Base-by-base conservation (phyloP, 768 basidiomycete genomes). In the Rhodotorula paludigena region DNA sequence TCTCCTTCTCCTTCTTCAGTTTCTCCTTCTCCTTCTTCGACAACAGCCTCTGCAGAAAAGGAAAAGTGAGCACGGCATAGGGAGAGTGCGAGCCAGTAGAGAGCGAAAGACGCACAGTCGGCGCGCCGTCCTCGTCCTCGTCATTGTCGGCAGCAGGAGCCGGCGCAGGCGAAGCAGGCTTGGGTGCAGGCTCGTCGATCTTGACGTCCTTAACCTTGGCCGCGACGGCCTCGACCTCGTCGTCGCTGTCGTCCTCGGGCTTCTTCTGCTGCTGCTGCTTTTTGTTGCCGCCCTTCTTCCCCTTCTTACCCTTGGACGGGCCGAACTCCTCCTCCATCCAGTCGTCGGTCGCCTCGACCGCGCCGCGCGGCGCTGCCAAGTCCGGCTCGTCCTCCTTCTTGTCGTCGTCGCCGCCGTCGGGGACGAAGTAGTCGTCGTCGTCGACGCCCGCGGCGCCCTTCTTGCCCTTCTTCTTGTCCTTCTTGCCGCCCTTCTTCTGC, bases 1-100 rank as follows among this genome's bases (percentile, higher is more conserved):
- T 96, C 81, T 96, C 92, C 58, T 86, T 85, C 80, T 97, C 93
- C 81, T 97, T 98, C 85, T 98, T 97, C 68, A 94, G 81, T 77
- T 87, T 87, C 78, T 97, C 93, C 80, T 97, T 97, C 82, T 98
- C 90, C 78, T 94, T 96, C 81, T 97, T 97, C 25, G 88, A 87
- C 42, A 96, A 79, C 39, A 94, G 77, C 79, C 87, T 86, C 7
- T 81, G n/a, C n/a, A n/a, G n/a, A n/a, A n/a, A n/a, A n/a, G n/a
- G n/a, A n/a, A n/a, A n/a, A n/a, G n/a, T n/a, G n/a, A n/a, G n/a
- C n/a, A n/a, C n/a, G n/a, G n/a, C n/a, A n/a, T n/a, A n/a, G n/a
- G n/a, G n/a, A n/a, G n/a, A n/a, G n/a, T n/a, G n/a, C n/a, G n/a
- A n/a, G n/a, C n/a, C n/a, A n/a, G n/a, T n/a, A n/a, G n/a, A n/a